phyloP scores from a whole-genome alignment of 768 basidiomycete genomes.

The Pleurotus tuoliensis region DNA sequence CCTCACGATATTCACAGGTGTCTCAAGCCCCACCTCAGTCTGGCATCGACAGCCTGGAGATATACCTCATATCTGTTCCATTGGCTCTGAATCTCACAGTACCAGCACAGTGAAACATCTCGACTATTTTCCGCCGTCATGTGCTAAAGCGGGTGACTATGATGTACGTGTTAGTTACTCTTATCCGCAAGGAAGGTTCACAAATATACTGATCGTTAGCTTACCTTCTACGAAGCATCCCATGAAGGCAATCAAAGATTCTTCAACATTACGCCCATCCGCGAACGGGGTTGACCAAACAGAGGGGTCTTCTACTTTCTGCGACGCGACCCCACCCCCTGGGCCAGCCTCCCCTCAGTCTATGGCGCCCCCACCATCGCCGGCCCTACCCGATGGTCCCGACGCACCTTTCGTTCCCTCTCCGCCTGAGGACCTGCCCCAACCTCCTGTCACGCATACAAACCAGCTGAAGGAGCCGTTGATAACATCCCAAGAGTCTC shows the following conservation, averaged over 20 bases:
- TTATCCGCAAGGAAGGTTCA: too few species aligned
- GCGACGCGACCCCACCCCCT: slow-evolving; percentile 9
- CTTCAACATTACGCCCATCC: slow-evolving; percentile 39
- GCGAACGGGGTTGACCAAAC: slow-evolving; percentile 28
- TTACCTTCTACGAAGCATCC: slow-evolving; percentile 43
- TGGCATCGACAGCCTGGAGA: slow-evolving; percentile 32
- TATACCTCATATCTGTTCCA: slow-evolving; percentile 39
- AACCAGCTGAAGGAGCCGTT: too few species aligned
- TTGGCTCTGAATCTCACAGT: slow-evolving; percentile 33
- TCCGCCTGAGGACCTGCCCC: too few species aligned
- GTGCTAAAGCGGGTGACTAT: slow-evolving; percentile 33
- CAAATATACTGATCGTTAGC: slow-evolving; percentile 19
- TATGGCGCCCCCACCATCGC: too few species aligned
- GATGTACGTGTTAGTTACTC: slow-evolving; percentile 28
- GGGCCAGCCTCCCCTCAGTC: too few species aligned
- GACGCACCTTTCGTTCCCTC: too few species aligned
- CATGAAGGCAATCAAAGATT: slow-evolving; percentile 25
- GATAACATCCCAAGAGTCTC: too few species aligned
- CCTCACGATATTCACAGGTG: too few species aligned
- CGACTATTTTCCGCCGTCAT: slow-evolving; percentile 36
- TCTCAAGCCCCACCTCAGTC: slow-evolving; percentile 21
- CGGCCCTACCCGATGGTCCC: too few species aligned
- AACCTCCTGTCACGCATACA: too few species aligned
- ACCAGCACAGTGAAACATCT: slow-evolving; percentile 39
- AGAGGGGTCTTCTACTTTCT: slow-evolving; percentile 17